Evolutionary conservation across 2,329 filamentous ascomycete genomes (phyloP).

Genomic region (Diaporthe citriasiana): DNA sequence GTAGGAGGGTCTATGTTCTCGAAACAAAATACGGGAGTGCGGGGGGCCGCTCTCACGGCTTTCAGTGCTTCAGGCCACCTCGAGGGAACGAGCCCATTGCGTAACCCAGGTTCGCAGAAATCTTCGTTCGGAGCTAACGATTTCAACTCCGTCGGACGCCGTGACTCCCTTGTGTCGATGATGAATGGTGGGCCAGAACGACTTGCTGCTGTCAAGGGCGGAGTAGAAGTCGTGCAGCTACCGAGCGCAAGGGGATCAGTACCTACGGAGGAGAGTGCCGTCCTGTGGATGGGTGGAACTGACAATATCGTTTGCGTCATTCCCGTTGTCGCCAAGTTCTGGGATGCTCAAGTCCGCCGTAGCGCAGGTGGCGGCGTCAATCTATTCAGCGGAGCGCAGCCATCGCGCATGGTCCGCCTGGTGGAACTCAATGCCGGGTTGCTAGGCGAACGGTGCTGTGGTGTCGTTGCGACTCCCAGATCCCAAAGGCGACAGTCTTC

Average conservation of each 20-base stretch:
- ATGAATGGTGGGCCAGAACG: constrained; percentile 63
- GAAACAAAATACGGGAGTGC: constrained; percentile 65
- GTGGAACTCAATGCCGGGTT: constrained; percentile 67
- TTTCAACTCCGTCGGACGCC: constrained; percentile 43
- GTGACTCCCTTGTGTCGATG: constrained; percentile 51
- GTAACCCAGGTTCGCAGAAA: constrained; percentile 58
- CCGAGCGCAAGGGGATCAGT: constrained; percentile 57
- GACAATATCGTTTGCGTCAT: constrained; percentile 70
- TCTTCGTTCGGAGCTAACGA: constrained; percentile 43
- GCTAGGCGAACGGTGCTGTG: constrained; percentile 69
- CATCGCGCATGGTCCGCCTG: constrained; percentile 69
- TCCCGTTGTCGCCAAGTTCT: constrained; percentile 68
- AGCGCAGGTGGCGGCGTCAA: constrained; percentile 63
- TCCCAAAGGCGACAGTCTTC: constrained; percentile 40
- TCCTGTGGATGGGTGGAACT: constrained; percentile 69
- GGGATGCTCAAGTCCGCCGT: constrained; percentile 70
- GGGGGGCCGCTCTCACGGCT: constrained; percentile 69
- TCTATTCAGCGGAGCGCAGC: constrained; percentile 68
- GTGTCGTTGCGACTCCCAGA: constrained; percentile 62
- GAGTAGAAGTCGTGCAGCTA: constrained; percentile 64
- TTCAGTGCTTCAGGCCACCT: constrained; percentile 72
- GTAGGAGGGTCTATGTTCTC: constrained; percentile 60
- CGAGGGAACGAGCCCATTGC: constrained; percentile 70
- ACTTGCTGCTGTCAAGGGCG: constrained; percentile 65
- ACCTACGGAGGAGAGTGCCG: constrained; percentile 66